phyloP scores from a whole-genome alignment of 2,329 filamentous ascomycete genomes.

The Tolypocladium cylindrosporum region DNA sequence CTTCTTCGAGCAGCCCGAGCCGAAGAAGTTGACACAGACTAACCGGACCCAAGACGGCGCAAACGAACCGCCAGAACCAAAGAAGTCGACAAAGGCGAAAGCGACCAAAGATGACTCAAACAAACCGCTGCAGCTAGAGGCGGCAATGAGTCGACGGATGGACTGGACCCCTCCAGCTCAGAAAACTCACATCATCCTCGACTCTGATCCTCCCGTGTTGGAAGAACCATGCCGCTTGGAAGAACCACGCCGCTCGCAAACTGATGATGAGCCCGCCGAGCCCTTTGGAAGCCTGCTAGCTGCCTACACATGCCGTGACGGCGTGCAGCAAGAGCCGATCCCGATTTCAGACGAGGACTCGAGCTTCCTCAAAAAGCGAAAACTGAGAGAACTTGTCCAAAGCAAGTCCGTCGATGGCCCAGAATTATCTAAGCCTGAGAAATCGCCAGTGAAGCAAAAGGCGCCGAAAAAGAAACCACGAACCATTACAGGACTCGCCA shows the following conservation, averaged over 20 bases:
- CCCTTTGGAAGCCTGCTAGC: slow-evolving; percentile 35
- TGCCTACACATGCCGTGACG: slow-evolving; percentile 27
- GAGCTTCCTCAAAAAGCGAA: slow-evolving; percentile 40
- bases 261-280: slow-evolving; percentile 9
- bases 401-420: slow-evolving; percentile 15
- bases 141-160: slow-evolving; percentile 43
- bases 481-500: slow-evolving; percentile 71
- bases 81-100: slow-evolving; percentile 7
- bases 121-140: slow-evolving; percentile 29
- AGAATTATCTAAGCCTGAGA: slow-evolving; percentile 12
- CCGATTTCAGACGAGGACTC: slow-evolving; percentile 16
- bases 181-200: slow-evolving; percentile 18
- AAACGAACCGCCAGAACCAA: slow-evolving; percentile 15
- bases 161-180: slow-evolving; percentile 60
- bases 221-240: slow-evolving; percentile 6
- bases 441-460: slow-evolving; percentile 36
- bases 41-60: slow-evolving; percentile 9
- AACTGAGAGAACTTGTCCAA: slow-evolving; percentile 41
- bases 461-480: slow-evolving; percentile 57
- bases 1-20: background rate
- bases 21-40: slow-evolving; percentile 6
- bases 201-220: slow-evolving; percentile 19
- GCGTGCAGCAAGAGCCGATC: slow-evolving; percentile 6
- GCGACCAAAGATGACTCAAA: slow-evolving; percentile 9
- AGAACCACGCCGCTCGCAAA: slow-evolving; percentile 3